Conservation (phyloP, 306 rosid species). For the Prinsepia uniflora region DNA sequence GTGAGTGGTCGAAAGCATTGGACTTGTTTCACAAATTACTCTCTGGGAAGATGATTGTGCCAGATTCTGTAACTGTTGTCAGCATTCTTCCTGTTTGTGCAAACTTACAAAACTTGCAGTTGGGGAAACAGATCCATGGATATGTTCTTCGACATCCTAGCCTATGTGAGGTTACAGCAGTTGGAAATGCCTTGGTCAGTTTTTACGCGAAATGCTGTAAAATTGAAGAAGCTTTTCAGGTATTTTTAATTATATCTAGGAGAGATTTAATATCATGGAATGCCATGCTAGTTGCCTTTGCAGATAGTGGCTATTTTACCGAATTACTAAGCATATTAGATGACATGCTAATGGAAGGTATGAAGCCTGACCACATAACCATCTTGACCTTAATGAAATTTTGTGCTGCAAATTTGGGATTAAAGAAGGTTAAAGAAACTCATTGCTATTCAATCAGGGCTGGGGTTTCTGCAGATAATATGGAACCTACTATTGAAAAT, state of each 20-base stretch:
- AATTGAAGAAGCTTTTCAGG: conserved; percentile 43
- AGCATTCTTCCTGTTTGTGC: conserved; percentile 78
- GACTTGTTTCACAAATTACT: conserved; percentile 47
- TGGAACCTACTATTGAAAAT: conserved; percentile 56
- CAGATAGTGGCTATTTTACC: conserved; percentile 36
- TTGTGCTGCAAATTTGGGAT: conserved; percentile 42
- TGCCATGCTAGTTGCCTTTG: conserved; percentile 66
- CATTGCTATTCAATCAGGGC: conserved; percentile 61
- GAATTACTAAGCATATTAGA: conserved; percentile 48
- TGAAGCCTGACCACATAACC: conserved; percentile 59
- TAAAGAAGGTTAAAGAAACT: conserved; percentile 66
- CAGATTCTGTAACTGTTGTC: conserved; percentile 69
- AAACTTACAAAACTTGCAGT: conserved; percentile 34
- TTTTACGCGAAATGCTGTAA: conserved; percentile 66
- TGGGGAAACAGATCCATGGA: conserved; percentile 70
- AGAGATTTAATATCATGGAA: conserved; percentile 97
- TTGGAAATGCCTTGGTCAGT: conserved; percentile 71
- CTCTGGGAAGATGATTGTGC: conserved; percentile 30
- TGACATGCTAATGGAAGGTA: conserved; percentile 49
- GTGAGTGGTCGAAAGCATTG: conserved; percentile 73
- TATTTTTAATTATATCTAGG: conserved; percentile 46
- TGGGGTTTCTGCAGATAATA: conserved; percentile 41
- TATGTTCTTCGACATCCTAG: conserved; percentile 47
- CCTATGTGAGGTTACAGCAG: conserved; percentile 46
- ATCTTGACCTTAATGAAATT: conserved; percentile 53